Evolutionary conservation across 2,329 filamentous ascomycete genomes (phyloP).

Genomic region (Fusarium annulatum): DNA sequence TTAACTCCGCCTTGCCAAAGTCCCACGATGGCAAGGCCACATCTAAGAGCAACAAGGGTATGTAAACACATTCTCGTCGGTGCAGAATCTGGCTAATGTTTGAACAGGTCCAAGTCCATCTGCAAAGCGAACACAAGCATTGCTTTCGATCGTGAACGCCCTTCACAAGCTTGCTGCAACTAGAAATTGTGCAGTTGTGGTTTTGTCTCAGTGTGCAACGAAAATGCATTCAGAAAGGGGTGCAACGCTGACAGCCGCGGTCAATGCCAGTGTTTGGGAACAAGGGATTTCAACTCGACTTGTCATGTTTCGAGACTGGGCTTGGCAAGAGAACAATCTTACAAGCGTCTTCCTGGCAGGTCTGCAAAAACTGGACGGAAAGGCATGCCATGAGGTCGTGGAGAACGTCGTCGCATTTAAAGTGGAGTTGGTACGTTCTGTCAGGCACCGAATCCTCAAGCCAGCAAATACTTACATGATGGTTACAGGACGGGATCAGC

Average conservation of each 20-base stretch:
- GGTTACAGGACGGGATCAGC: conserved; percentile 56
- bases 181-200: conserved; percentile 76
- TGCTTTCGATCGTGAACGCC: conserved; percentile 74
- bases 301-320: conserved; percentile 83
- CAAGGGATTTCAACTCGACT: conserved; percentile 78
- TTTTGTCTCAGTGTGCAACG: conserved; percentile 85
- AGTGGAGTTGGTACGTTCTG: conserved; percentile 56
- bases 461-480: conserved; percentile 39
- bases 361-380: conserved; percentile 73
- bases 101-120: conserved; percentile 51
- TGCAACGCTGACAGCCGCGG: conserved; percentile 78
- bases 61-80: conserved; percentile 22
- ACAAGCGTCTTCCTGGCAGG: conserved; percentile 69
- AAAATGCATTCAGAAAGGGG: conserved; percentile 74
- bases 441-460: conserved; percentile 26
- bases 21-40: conserved; percentile 54
- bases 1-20: conserved; percentile 82
- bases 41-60: conserved; percentile 56
- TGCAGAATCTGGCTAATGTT: conserved; percentile 15
- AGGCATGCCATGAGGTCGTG: conserved; percentile 53
- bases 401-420: conserved; percentile 61
- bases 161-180: conserved; percentile 81
- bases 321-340: conserved; percentile 58
- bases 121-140: conserved; percentile 60
- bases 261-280: conserved; percentile 85